phyloP scores from a whole-genome alignment of 768 basidiomycete species.

The Neoboletus brunneissimus region DNA sequence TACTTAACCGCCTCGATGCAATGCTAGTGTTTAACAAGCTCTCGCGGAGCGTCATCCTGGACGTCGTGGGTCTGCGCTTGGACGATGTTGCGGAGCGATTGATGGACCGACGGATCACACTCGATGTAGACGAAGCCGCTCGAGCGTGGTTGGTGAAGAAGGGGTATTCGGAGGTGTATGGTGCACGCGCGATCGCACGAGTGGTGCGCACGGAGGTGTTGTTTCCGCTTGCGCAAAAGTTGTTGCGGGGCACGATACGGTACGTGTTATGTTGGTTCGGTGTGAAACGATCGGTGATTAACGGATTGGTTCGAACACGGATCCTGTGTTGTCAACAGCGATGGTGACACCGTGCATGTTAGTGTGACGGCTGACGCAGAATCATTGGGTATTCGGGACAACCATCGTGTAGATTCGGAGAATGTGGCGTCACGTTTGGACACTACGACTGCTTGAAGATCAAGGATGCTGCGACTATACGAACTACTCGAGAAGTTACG shows the following conservation, averaged over 20 bases:
- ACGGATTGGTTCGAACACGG: not conserved
- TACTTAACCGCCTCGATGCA: slow-evolving; percentile 85
- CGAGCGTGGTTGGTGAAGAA: slow-evolving; percentile 66
- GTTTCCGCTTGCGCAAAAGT: slow-evolving; percentile 77
- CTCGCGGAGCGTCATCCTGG: slow-evolving; percentile 64
- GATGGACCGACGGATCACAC: slow-evolving; percentile 57
- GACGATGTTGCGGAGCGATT: slow-evolving; percentile 70
- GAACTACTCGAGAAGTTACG: not conserved
- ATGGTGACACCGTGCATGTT: slow-evolving; percentile 65
- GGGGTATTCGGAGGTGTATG: slow-evolving; percentile 84
- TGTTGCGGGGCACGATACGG: slow-evolving; percentile 79
- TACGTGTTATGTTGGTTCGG: slow-evolving; percentile 27
- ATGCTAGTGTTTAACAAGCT: slow-evolving; percentile 92
- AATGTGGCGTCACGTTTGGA: not conserved
- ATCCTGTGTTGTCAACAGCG: slow-evolving; percentile 30
- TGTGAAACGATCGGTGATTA: not conserved
- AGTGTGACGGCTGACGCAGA: slow-evolving; percentile 43
- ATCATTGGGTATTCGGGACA: slow-evolving; percentile 55
- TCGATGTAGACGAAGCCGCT: slow-evolving; percentile 66
- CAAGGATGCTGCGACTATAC: no score
- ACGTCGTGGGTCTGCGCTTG: slow-evolving; percentile 75
- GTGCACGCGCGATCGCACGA: slow-evolving; percentile 85
- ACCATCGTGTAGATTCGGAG: slow-evolving; percentile 50
- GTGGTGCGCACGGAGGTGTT: slow-evolving; percentile 79
- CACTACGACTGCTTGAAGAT: not conserved